Conservation (phyloP, 257 asterid genomes). For the Euphrasia confusa region DNA sequence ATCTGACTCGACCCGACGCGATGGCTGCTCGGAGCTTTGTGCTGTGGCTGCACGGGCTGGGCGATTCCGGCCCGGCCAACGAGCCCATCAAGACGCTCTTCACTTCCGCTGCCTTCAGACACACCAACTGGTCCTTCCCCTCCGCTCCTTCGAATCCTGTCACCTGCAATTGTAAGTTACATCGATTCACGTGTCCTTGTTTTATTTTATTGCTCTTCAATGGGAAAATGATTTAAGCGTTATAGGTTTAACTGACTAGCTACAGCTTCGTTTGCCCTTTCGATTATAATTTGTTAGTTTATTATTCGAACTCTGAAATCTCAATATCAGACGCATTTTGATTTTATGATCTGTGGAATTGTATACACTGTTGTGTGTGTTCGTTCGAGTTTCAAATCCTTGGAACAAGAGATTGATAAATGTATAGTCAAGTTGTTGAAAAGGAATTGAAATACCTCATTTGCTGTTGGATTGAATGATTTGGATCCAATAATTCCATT, state of each 20-base stretch:
- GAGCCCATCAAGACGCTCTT: conserved; percentile 82
- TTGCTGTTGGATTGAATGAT: neutral
- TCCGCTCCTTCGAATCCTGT: conserved; percentile 93
- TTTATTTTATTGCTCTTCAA: neutral
- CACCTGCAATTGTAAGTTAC: conserved; percentile 79
- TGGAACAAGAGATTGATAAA: neutral
- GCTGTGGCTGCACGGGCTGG: conserved; percentile 93
- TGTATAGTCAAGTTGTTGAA: neutral
- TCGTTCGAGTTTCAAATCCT: conserved; percentile 2
- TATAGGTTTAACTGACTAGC: neutral
- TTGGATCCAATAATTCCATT: neutral
- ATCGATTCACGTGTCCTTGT: neutral
- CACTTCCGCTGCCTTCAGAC: conserved; percentile 65
- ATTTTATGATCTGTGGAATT: neutral
- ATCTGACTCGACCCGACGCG: conserved; percentile 25
- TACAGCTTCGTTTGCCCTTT: neutral
- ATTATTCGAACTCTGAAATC: neutral
- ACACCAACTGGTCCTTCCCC: conserved; percentile 88
- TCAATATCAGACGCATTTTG: neutral
- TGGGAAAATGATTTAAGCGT: too few species aligned
- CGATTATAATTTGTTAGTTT: too few species aligned
- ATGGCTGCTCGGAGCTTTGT: conserved; percentile 72
- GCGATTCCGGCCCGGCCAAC: conserved; percentile 95
- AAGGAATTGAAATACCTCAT: neutral
- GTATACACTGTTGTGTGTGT: neutral